phyloP scores from a whole-genome alignment of 495 filamentous ascomycete genomes.

The Thozetella sp. region DNA sequence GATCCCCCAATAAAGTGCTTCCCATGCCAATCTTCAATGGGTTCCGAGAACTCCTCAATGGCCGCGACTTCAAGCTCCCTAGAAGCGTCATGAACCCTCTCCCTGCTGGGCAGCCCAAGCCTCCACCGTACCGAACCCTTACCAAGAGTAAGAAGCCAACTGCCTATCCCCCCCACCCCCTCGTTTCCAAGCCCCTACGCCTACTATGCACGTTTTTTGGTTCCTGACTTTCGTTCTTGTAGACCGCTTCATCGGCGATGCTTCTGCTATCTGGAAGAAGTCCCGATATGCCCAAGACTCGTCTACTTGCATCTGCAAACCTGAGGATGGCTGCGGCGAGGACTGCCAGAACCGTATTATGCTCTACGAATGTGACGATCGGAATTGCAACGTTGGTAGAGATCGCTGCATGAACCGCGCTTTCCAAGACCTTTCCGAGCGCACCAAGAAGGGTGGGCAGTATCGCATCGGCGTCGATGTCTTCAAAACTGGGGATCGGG shows the following conservation, averaged over 20 bases:
- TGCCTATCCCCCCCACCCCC: neutral
- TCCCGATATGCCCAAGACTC: slow-evolving; percentile 71
- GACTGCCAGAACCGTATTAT: slow-evolving; percentile 92
- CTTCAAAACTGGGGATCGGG: slow-evolving; percentile 83
- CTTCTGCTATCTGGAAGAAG: slow-evolving; percentile 82
- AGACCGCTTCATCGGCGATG: slow-evolving; percentile 94
- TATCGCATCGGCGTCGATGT: slow-evolving; percentile 94
- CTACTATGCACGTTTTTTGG: slow-evolving; percentile 7
- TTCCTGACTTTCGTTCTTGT: slow-evolving; percentile 8
- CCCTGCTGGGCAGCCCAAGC: slow-evolving; percentile 83
- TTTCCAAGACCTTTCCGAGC: slow-evolving; percentile 77
- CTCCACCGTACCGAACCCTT: slow-evolving; percentile 85
- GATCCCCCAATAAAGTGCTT: slow-evolving; percentile 41
- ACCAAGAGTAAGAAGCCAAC: slow-evolving; percentile 73
- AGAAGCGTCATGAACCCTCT: slow-evolving; percentile 88
- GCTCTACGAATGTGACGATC: slow-evolving; percentile 94
- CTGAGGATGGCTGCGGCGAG: slow-evolving; percentile 81
- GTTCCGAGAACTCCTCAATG: slow-evolving; percentile 58
- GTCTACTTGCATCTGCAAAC: slow-evolving; percentile 76
- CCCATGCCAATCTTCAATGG: slow-evolving; percentile 45
- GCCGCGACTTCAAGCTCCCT: slow-evolving; percentile 83
- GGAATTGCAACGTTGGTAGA: slow-evolving; percentile 77
- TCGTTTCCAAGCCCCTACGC: slow-evolving; percentile 15
- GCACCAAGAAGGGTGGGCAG: slow-evolving; percentile 75
- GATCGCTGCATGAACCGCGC: slow-evolving; percentile 80